Percentiles rank a stretch among this genome's conserved stretches.
These are phyloP conservation scores for Trichoderma koningii DNA, from an alignment of 2,329 filamentous ascomycete genomes.

Conservation along the genomic window DNA sequence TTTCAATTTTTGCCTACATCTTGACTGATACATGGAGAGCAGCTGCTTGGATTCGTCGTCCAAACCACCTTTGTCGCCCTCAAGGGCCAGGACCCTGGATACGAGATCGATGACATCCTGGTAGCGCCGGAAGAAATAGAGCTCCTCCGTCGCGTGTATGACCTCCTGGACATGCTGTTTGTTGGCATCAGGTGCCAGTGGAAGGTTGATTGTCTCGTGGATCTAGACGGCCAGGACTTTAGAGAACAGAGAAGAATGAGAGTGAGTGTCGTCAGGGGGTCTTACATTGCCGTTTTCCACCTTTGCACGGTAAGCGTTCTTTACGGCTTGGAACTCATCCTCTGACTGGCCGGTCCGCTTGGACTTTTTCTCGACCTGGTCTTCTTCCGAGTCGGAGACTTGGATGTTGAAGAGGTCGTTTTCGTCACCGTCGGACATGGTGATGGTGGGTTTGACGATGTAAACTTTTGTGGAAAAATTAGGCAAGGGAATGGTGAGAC, in stretches of 20 bases:
- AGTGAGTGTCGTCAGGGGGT: background rate
- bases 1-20: constrained; percentile 42
- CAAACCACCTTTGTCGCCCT: constrained; percentile 38
- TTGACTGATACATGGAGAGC: constrained; percentile 47
- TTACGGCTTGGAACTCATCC: constrained; percentile 51
- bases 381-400: constrained; percentile 40
- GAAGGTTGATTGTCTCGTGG: constrained; percentile 46
- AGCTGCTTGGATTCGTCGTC: constrained; percentile 48
- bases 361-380: constrained; percentile 36
- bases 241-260: background rate
- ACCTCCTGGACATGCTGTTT: constrained; percentile 55
- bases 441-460: background rate
- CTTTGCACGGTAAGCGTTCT: constrained; percentile 49
- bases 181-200: constrained; percentile 41
- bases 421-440: constrained; percentile 36
- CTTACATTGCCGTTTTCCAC: constrained; percentile 58
- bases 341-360: constrained; percentile 51
- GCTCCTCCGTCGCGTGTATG: constrained; percentile 58
- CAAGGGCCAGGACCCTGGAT: constrained; percentile 38
- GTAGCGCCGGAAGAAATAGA: constrained; percentile 57
- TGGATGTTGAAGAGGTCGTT: constrained; percentile 37
- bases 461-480: background rate
- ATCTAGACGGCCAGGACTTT: constrained; percentile 41
- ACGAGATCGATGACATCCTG: constrained; percentile 49
- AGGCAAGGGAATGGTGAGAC: background rate